Evolutionary conservation across 768 basidiomycete species (phyloP).

Genomic region (Asterophora parasitica): DNA sequence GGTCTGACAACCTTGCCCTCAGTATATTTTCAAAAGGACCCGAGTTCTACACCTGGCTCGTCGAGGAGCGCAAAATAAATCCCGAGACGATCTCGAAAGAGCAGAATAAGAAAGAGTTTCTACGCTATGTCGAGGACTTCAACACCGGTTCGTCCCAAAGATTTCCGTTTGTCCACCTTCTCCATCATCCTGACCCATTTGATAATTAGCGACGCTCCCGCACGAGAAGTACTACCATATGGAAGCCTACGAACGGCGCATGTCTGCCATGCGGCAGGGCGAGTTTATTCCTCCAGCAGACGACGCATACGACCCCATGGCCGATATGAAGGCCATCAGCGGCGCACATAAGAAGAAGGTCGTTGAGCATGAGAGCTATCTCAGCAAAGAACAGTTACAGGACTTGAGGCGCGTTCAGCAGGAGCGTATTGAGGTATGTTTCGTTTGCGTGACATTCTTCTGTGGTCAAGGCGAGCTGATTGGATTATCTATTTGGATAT

Average conservation of each 20-base stretch:
- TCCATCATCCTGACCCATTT: not conserved
- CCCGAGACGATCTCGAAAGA: conserved; percentile 87
- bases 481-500: conserved; percentile 1
- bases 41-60: conserved; percentile 90
- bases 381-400: conserved; percentile 74
- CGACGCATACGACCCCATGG: conserved; percentile 75
- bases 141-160: conserved; percentile 71
- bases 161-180: not conserved
- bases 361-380: conserved; percentile 67
- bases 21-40: conserved; percentile 80
- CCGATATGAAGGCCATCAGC: conserved; percentile 75
- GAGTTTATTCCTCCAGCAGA: conserved; percentile 71
- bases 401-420: conserved; percentile 81
- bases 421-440: conserved; percentile 72
- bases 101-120: conserved; percentile 81
- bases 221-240: conserved; percentile 96
- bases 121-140: conserved; percentile 76
- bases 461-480: not conserved
- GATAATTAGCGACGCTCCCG: conserved; percentile 70
- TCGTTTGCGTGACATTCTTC: not conserved
- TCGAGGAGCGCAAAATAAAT: conserved; percentile 89
- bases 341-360: conserved; percentile 65
- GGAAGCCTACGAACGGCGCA: conserved; percentile 77
- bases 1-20: not conserved
- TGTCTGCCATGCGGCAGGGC: conserved; percentile 80